Evolutionary conservation across 1,139 yeast species (phyloP).

Genomic region (Meyerozyma elateridarum): DNA sequence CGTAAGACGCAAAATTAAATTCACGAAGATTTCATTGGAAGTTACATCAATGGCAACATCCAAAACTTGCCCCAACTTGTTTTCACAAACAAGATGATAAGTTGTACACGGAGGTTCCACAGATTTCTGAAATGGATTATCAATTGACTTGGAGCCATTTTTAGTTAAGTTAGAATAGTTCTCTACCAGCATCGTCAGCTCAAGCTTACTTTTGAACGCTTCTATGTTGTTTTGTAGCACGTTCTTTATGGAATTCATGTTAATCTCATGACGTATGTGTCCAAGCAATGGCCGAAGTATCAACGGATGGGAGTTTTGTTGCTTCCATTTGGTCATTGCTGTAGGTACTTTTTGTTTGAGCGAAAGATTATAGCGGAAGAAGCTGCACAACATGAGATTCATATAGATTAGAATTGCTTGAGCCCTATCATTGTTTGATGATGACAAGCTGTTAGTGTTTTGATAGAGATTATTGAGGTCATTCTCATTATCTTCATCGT

Average conservation of each 20-base stretch:
- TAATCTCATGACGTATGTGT: constrained; percentile 58
- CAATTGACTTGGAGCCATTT: constrained; percentile 8
- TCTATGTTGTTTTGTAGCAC: constrained; percentile 32
- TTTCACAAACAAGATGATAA: constrained; percentile 17
- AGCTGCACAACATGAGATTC: constrained; percentile 57
- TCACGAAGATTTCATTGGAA: constrained; percentile 15
- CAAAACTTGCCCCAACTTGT: constrained; percentile 8
- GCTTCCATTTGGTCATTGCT: constrained; percentile 48
- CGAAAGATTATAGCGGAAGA: constrained; percentile 48
- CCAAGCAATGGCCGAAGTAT: constrained; percentile 66
- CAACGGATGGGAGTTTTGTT: constrained; percentile 43
- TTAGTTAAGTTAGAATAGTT: constrained; percentile 24
- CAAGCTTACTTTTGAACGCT: constrained; percentile 16
- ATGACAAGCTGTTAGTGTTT: constrained; percentile 26
- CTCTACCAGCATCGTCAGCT: constrained; percentile 15
- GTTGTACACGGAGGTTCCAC: constrained; percentile 32
- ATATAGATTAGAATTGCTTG: constrained; percentile 49
- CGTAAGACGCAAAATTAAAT: constrained; percentile 13
- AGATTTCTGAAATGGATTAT: constrained; percentile 38
- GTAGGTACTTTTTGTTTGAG: constrained; percentile 45
- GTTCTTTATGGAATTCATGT: constrained; percentile 37
- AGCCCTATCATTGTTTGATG: constrained; percentile 40
- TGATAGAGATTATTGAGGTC: constrained; percentile 28
- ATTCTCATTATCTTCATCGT: constrained; percentile 44
- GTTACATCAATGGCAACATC: constrained; percentile 12